Evolutionary conservation across 352 stramenopile genomes (phyloP), one percentile per base, ranked within the genome.

Genomic region (Globisporangium paddicum): DNA sequence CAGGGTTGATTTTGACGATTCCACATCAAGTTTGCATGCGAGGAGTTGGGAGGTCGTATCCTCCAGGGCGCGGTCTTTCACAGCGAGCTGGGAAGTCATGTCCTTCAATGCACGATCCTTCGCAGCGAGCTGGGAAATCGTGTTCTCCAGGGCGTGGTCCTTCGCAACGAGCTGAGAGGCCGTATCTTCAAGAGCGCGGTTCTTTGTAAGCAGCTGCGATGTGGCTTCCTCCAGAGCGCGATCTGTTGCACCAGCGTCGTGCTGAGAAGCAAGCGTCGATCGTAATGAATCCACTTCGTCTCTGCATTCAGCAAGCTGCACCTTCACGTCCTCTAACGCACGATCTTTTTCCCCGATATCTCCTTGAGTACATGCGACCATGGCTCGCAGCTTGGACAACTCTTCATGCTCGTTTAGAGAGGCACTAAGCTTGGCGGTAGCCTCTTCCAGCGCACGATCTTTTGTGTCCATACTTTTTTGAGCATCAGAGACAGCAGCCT

Each of bases 371-470:
- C n/a, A 26, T 11, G 47, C 34, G 18, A 62, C 45, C 37, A 40
- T 47, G 7, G 7, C 13, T 38, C 25, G 23, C 46, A 62, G 10
- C 14, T 44, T 45, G 11, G 49, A 26, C 34, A 62, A 16, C 28
- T 62, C 56, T 30, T 41, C 38, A 14, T 50, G n/a, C 9, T 55
- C 56, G 16, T 3, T 42, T 34, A 35, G 34, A 14, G 32, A 32
- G 8, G 13, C 4, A 21, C 7, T 26, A 3, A 49, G n/a, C 11
- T 49, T 55, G 32, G 9, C 32, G 25, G 18, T 49, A n/a, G 35
- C 59, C 40, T 54, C 51, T 28, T 65, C 38, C 19, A 65, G 14
- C 26, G 51, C 59, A 8, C 35, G 30, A n/a, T 54, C 41, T 38
- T 64, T 64, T 28, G 34, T 30, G 6, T 37, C 48, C 18, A 59